phyloP scores from a whole-genome alignment of 495 filamentous ascomycete genomes.

The Astrothelium subdiscretum region DNA sequence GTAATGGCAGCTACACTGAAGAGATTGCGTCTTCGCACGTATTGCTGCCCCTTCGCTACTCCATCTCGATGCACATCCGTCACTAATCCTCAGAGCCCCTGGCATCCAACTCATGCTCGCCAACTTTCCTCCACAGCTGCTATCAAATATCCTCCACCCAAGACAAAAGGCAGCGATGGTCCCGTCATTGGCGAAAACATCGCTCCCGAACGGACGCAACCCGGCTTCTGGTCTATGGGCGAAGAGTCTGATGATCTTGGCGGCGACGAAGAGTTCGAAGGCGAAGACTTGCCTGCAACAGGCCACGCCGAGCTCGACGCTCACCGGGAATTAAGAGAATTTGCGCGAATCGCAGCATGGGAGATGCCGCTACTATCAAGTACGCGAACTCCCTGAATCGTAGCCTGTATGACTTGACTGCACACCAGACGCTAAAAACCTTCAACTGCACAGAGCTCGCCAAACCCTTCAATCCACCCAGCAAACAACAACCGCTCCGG shows the following conservation, averaged over 20 bases:
- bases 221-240: constrained; percentile 39
- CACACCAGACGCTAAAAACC: no score
- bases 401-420: no score
- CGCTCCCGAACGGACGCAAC: neutral
- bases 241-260: constrained; percentile 40
- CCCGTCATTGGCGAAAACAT: neutral
- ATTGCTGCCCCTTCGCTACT: constrained; percentile 26
- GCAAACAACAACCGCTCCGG: constrained; percentile 54
- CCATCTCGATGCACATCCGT: constrained; percentile 25
- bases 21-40: constrained; percentile 19
- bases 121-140: neutral
- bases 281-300: constrained; percentile 70
- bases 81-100: neutral
- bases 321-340: constrained; percentile 80
- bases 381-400: constrained; percentile 35
- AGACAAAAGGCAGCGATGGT: neutral
- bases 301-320: constrained; percentile 81
- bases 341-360: constrained; percentile 80
- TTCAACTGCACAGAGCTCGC: constrained; percentile 53
- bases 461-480: constrained; percentile 65
- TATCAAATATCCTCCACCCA: neutral
- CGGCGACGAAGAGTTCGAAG: constrained; percentile 50
- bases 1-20: constrained; percentile 31
- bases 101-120: neutral
- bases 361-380: constrained; percentile 87